These are phyloP conservation scores for Diaporthe destruens DNA, from an alignment of 2,329 filamentous ascomycete species.

Conservation along the genomic window DNA sequence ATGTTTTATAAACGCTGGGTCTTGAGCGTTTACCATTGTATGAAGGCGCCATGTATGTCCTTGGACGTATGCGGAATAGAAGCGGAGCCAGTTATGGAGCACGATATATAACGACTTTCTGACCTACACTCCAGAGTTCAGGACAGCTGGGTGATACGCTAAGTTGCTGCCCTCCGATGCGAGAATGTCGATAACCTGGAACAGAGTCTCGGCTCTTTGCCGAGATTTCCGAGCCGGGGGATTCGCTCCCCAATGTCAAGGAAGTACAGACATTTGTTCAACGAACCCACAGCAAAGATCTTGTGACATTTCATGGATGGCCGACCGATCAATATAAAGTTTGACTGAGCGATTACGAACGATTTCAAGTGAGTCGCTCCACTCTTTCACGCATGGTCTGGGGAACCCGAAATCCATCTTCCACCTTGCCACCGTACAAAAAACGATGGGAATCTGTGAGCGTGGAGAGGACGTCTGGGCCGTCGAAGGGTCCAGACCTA, in stretches of 20 bases:
- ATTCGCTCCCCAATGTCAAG: background rate
- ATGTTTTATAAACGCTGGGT: too few species aligned
- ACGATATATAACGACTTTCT: background rate
- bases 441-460: background rate
- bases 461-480: background rate
- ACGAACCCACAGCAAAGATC: background rate
- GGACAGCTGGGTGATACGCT: background rate
- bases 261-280: too few species aligned
- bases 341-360: background rate
- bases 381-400: background rate
- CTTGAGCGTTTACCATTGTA: too few species aligned
- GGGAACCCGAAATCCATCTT: background rate
- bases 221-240: background rate
- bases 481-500: constrained; percentile 13
- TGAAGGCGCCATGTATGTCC: too few species aligned
- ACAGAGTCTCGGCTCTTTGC: background rate
- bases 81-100: too few species aligned
- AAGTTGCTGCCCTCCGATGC: background rate
- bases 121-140: background rate
- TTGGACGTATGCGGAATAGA: too few species aligned
- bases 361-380: background rate
- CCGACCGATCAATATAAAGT: too few species aligned
- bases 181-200: too few species aligned
- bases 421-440: too few species aligned
- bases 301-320: too few species aligned